phyloP scores from a whole-genome alignment of 2,329 filamentous ascomycete genomes.

The Stachybotrys chlorohalonatus region DNA sequence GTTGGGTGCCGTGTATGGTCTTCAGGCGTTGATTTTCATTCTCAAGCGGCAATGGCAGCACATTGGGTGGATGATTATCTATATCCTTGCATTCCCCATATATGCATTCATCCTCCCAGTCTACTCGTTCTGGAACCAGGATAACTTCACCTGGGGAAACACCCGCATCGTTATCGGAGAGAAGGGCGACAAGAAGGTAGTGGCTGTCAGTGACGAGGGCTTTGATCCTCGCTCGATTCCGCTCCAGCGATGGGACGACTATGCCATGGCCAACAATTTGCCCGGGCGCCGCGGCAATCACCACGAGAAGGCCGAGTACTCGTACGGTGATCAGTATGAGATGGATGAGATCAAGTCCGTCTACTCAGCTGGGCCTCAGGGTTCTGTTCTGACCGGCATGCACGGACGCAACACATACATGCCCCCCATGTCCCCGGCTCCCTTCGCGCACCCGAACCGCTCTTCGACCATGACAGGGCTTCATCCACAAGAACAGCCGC shows the following conservation, averaged over 20 bases:
- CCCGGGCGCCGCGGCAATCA: constrained; percentile 77
- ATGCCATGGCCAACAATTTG: constrained; percentile 75
- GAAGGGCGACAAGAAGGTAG: constrained; percentile 81
- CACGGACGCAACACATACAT: constrained; percentile 65
- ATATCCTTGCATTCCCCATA: constrained; percentile 88
- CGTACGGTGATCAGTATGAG: constrained; percentile 75
- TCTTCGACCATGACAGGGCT: constrained; percentile 34
- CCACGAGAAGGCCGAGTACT: constrained; percentile 53
- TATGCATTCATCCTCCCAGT: constrained; percentile 86
- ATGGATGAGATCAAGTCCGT: constrained; percentile 98
- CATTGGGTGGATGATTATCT: constrained; percentile 99
- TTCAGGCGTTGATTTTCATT: constrained; percentile 94
- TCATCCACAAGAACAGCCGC: constrained; percentile 36
- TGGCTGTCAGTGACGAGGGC: constrained; percentile 73
- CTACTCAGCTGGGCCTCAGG: constrained; percentile 84
- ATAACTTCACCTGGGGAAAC: constrained; percentile 98
- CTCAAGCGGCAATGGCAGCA: constrained; percentile 97
- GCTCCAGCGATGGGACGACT: constrained; percentile 95
- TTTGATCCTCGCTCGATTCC: constrained; percentile 92
- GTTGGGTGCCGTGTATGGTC: constrained; percentile 84
- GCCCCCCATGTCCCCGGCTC: constrained; percentile 73
- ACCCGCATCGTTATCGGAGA: constrained; percentile 96
- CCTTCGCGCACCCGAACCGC: constrained; percentile 48
- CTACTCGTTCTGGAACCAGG: constrained; percentile 99
- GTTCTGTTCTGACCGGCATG: constrained; percentile 82